Conservation (phyloP, 257 asterid species). For the Petrea volubilis region DNA sequence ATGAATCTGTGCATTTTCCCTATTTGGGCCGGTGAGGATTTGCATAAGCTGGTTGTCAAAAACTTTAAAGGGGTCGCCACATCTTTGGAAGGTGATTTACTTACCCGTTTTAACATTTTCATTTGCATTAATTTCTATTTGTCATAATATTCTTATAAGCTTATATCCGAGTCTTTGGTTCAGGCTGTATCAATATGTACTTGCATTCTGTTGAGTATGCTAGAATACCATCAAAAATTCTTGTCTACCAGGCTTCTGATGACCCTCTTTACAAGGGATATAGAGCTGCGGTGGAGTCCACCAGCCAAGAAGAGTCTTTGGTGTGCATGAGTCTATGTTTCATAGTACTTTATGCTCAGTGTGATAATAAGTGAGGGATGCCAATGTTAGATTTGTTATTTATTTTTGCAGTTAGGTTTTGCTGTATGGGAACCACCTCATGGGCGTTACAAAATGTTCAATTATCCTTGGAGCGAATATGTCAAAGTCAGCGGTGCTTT, state of each 20-base stretch:
- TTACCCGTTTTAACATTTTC: background rate
- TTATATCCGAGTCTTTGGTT: slow-evolving; percentile 12
- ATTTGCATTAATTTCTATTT: background rate
- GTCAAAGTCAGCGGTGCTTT: slow-evolving; percentile 95
- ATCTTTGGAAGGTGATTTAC: slow-evolving; percentile 75
- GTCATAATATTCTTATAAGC: slow-evolving; percentile 16
- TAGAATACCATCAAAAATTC: slow-evolving; percentile 93
- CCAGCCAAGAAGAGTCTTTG: slow-evolving; percentile 91
- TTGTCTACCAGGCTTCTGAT: slow-evolving; percentile 86
- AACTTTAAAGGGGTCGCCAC: slow-evolving; percentile 74
- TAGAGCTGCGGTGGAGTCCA: slow-evolving; percentile 83
- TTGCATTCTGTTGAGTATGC: slow-evolving; percentile 65
- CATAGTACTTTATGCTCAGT: background rate
- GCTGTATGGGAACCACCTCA: slow-evolving; percentile 99
- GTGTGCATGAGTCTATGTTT: slow-evolving; percentile 37
- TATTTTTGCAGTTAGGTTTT: slow-evolving; percentile 55
- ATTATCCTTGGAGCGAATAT: slow-evolving; percentile 86
- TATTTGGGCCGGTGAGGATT: slow-evolving; percentile 97
- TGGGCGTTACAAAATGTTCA: slow-evolving; percentile 91
- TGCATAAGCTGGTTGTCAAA: slow-evolving; percentile 88
- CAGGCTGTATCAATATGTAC: slow-evolving; percentile 78
- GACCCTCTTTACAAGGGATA: slow-evolving; percentile 92
- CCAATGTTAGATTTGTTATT: background rate
- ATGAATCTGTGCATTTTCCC: slow-evolving; percentile 75
- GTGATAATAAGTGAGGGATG: background rate